These are phyloP conservation scores for Garcia nutans DNA, from an alignment of 345 rosid species.

Conservation along the genomic window DNA sequence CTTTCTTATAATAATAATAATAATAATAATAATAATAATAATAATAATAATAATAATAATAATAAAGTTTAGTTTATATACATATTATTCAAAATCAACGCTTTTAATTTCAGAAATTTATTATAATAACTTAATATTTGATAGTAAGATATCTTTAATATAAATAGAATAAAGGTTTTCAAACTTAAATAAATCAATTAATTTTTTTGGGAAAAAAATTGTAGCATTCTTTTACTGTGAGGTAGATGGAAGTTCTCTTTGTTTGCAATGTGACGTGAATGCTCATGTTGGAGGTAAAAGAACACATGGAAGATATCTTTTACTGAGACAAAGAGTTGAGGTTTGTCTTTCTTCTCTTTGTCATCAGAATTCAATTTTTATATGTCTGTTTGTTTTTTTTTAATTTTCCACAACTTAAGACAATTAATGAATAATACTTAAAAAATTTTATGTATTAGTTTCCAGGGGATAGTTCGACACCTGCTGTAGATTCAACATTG, in stretches of 20 bases:
- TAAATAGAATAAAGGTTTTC: neutral
- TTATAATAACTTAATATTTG: too few species aligned
- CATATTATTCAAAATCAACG: too few species aligned
- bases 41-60: too few species aligned
- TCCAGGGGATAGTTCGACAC: conserved; percentile 51
- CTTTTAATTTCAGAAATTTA: too few species aligned
- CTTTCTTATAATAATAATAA: too few species aligned
- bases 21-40: too few species aligned
- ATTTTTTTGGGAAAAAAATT: neutral
- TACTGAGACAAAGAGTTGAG: conserved; percentile 76
- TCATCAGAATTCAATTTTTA: neutral
- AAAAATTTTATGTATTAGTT: conserved; percentile 40
- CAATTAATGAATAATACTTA: neutral
- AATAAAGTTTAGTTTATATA: too few species aligned
- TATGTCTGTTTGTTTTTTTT: neutral
- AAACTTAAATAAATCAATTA: neutral
- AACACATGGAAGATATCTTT: conserved; percentile 62
- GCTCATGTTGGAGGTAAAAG: conserved; percentile 87
- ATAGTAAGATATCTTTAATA: too few species aligned
- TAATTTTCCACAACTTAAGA: neutral
- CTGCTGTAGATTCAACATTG: conserved; percentile 24
- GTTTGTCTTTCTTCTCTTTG: conserved; percentile 29
- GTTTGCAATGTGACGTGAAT: conserved; percentile 78
- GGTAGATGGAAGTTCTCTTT: conserved; percentile 77
- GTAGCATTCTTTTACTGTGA: conserved; percentile 90